A percentile compares a stretch with the other conserved stretches of the same genome.
phyloP scores from a whole-genome alignment of 768 basidiomycete species.

The Podaxis rugospora region DNA sequence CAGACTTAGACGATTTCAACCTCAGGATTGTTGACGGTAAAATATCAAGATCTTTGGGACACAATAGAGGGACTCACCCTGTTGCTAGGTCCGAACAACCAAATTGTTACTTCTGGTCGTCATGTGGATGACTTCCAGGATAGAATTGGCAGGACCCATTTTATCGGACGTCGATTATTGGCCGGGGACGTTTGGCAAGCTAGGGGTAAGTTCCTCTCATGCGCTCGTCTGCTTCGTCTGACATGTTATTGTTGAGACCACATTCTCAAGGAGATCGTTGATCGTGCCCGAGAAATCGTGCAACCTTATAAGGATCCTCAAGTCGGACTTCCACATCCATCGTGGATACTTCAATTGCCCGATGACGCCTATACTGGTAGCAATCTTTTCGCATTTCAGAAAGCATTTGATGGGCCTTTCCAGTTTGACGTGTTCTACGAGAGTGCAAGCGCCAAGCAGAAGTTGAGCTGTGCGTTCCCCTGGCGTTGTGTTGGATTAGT shows the following conservation, averaged over 20 bases:
- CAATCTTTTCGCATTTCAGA: slow-evolving; percentile 87
- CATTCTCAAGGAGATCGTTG: slow-evolving; percentile 56
- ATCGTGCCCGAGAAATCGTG: slow-evolving; percentile 50
- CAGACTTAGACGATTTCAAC: slow-evolving; percentile 78
- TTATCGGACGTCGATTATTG: slow-evolving; percentile 55
- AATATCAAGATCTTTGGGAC: background rate
- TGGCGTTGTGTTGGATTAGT: background rate
- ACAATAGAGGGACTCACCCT: slow-evolving; percentile 8
- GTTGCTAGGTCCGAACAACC: slow-evolving; percentile 52
- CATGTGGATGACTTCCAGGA: slow-evolving; percentile 55
- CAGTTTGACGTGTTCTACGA: slow-evolving; percentile 90
- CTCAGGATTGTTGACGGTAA: slow-evolving; percentile 77
- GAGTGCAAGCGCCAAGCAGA: slow-evolving; percentile 61
- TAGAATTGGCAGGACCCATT: slow-evolving; percentile 68
- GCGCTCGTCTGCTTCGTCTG: background rate
- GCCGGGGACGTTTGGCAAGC: slow-evolving; percentile 79
- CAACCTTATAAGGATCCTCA: slow-evolving; percentile 48
- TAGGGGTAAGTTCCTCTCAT: slow-evolving; percentile 50
- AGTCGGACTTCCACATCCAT: slow-evolving; percentile 65
- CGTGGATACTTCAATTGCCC: slow-evolving; percentile 71
- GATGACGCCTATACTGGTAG: slow-evolving; percentile 69
- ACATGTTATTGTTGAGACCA: slow-evolving; percentile 39
- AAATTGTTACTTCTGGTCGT: slow-evolving; percentile 46
- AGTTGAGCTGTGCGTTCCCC: slow-evolving; percentile 53
- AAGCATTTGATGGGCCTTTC: slow-evolving; percentile 78